Percentiles rank a stretch among this genome's conserved stretches.
phyloP scores from a whole-genome alignment of 1,284 basidiomycete species.

The Uromyces viciae-fabae region DNA sequence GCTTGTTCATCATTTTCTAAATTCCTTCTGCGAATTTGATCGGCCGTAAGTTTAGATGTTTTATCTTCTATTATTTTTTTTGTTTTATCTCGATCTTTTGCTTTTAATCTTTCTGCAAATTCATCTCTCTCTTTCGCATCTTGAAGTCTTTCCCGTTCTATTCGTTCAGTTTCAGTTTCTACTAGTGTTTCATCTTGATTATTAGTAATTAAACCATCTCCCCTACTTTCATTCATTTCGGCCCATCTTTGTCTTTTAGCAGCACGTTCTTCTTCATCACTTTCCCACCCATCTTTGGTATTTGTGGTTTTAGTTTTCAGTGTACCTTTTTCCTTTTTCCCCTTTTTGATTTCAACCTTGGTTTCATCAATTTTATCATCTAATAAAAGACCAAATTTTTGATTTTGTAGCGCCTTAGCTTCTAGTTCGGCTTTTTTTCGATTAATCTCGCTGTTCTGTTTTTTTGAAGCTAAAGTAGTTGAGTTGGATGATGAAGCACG shows the following conservation, averaged over 20 bases:
- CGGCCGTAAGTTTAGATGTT: slow-evolving; percentile 69
- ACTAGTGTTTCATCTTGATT: slow-evolving; percentile 60
- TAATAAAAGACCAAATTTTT: slow-evolving; percentile 30
- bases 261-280: slow-evolving; percentile 46
- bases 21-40: slow-evolving; percentile 73
- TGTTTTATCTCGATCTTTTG: slow-evolving; percentile 76
- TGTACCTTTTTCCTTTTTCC: slow-evolving; percentile 58
- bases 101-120: slow-evolving; percentile 80
- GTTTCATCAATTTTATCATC: slow-evolving; percentile 27
- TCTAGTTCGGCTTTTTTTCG: slow-evolving; percentile 37
- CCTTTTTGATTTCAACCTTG: slow-evolving; percentile 26
- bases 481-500: not conserved
- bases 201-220: slow-evolving; percentile 57
- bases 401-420: slow-evolving; percentile 27
- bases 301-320: slow-evolving; percentile 58
- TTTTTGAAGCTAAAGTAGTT: not conserved
- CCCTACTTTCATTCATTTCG: not conserved
- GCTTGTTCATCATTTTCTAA: slow-evolving; percentile 80
- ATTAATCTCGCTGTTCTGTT: not conserved
- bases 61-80: slow-evolving; percentile 91
- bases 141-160: slow-evolving; percentile 70
- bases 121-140: slow-evolving; percentile 85
- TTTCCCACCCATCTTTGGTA: slow-evolving; percentile 51
- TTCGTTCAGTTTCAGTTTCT: slow-evolving; percentile 70
- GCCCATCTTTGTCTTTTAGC: slow-evolving; percentile 18